Conservation (phyloP, 352 stramenopile species). For the Pythium folliculosum region DNA sequence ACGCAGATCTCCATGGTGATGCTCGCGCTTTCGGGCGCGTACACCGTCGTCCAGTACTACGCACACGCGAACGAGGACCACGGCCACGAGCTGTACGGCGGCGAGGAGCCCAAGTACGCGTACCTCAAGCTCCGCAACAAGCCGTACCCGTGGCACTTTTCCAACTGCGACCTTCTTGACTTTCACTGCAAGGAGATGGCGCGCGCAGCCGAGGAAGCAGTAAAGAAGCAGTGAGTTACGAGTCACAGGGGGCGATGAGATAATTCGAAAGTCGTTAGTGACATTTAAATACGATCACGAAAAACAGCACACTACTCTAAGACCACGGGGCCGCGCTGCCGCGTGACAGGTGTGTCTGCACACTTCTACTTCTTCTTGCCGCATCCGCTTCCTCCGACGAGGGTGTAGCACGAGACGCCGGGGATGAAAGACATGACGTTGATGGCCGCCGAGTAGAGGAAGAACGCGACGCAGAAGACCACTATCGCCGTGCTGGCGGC, state of each 20-base stretch:
- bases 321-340: neutral
- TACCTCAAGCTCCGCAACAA: constrained; percentile 43
- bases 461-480: constrained; percentile 17
- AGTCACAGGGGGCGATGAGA: neutral
- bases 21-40: constrained; percentile 13
- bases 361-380: neutral
- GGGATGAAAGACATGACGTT: constrained; percentile 37
- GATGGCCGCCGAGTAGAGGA: constrained; percentile 30
- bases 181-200: constrained; percentile 33
- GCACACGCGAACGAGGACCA: constrained; percentile 15
- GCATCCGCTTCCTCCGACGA: constrained; percentile 28
- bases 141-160: constrained; percentile 36
- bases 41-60: constrained; percentile 9
- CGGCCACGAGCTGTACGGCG: constrained; percentile 24
- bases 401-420: constrained; percentile 14
- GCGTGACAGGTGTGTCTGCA: neutral
- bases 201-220: constrained; percentile 17
- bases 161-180: constrained; percentile 37
- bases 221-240: constrained; percentile 4
- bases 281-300: constrained; percentile 20
- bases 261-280: neutral
- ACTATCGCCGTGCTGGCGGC: constrained; percentile 23
- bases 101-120: constrained; percentile 25
- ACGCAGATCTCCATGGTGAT: constrained; percentile 20
- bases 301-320: neutral